phyloP scores from a whole-genome alignment of 1,139 yeast species.

The Pichiaceae sp. region DNA sequence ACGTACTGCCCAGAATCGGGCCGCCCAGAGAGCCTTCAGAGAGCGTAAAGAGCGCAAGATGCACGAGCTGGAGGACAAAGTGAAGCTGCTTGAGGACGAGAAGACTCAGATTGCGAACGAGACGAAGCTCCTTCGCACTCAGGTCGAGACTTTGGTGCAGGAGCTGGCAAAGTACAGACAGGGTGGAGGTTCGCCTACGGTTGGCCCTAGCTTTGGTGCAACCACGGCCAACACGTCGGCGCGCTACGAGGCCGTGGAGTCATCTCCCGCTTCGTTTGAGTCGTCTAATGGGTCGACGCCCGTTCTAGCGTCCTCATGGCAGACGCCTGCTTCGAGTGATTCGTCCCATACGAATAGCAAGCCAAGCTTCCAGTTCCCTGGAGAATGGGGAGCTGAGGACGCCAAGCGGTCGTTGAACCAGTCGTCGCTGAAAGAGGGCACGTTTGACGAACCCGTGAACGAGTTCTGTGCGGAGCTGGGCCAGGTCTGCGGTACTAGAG shows the following conservation, averaged over 20 bases:
- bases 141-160: slow-evolving; percentile 63
- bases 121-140: slow-evolving; percentile 64
- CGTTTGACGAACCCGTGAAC: slow-evolving; percentile 37
- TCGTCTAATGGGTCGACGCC: background rate
- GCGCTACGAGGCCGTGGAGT: background rate
- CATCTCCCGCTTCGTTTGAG: background rate
- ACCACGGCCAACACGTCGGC: background rate
- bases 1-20: slow-evolving; percentile 93
- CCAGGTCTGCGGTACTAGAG: slow-evolving; percentile 79
- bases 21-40: slow-evolving; percentile 94
- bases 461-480: slow-evolving; percentile 70
- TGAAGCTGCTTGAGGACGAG: slow-evolving; percentile 59
- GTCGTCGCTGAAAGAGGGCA: slow-evolving; percentile 27
- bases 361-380: slow-evolving; percentile 6
- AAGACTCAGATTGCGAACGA: slow-evolving; percentile 55
- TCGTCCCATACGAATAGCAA: slow-evolving; percentile 3
- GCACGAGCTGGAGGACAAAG: slow-evolving; percentile 79
- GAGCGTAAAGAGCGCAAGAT: slow-evolving; percentile 87
- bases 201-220: background rate
- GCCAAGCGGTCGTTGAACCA: slow-evolving; percentile 14
- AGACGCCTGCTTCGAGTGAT: slow-evolving; percentile 11
- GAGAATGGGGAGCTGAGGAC: slow-evolving; percentile 3
- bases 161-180: slow-evolving; percentile 36
- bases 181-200: background rate
- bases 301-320: background rate